Conservation (phyloP, 2,329 filamentous ascomycete species). For the Pseudogymnoascus sp. region DNA sequence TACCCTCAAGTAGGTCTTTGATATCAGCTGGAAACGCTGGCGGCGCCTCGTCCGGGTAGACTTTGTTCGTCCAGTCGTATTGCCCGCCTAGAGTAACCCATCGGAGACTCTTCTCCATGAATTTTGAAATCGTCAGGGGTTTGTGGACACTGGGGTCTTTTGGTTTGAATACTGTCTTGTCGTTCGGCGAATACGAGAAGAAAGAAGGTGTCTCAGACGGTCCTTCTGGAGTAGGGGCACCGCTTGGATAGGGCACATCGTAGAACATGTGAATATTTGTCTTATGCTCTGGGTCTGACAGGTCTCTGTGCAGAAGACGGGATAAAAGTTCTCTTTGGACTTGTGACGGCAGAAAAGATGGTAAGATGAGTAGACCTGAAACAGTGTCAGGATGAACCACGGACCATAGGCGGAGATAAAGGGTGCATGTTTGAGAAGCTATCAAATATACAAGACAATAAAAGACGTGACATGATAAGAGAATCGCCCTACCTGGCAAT, state of each 20-base stretch:
- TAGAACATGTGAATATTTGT: conserved; percentile 90
- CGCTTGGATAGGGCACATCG: conserved; percentile 52
- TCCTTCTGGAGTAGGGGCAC: background rate
- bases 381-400: conserved; percentile 17
- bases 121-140: conserved; percentile 57
- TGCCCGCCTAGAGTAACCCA: conserved; percentile 95
- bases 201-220: conserved; percentile 36
- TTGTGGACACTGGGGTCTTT: conserved; percentile 68
- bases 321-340: conserved; percentile 64
- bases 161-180: conserved; percentile 51
- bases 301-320: conserved; percentile 67
- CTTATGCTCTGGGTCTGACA: conserved; percentile 63
- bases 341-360: conserved; percentile 59
- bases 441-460: background rate
- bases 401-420: background rate
- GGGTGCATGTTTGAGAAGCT: background rate
- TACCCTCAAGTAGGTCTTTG: conserved; percentile 51
- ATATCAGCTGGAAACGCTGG: conserved; percentile 70
- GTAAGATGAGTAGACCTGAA: conserved; percentile 69
- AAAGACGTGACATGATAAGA: background rate
- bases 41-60: conserved; percentile 61
- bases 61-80: conserved; percentile 88
- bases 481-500: conserved; percentile 52
- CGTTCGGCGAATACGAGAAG: conserved; percentile 42
- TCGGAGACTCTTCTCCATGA: conserved; percentile 71